Base-by-base conservation (phyloP, 352 stramenopile species). In the Globisporangium cederbergense region DNA sequence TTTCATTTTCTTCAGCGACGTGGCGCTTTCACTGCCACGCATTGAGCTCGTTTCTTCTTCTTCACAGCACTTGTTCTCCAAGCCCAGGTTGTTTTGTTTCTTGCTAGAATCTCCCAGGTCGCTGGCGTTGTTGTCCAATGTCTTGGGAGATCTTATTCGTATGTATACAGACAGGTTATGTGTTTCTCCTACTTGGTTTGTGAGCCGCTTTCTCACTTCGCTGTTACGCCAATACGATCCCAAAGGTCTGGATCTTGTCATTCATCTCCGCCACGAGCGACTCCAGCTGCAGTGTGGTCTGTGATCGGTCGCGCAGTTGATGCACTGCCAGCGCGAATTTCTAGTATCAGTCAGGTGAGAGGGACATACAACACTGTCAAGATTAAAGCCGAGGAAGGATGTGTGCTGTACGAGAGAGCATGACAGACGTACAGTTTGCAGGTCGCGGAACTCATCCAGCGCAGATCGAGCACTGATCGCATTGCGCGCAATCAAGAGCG, bases 191-290 rank as follows among this genome's bases (percentile, higher is more conserved):
- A 16, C 3, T 52, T 52, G 16, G 5, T 34, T 46, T 10, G 7
- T 49, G 14, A 9, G 13, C 3, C 16, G 42, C 14, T 4, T 47
- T 16, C 42, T 22, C 18, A 16, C 16, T 8, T 20, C 43, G 3
- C 40, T 46, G 6, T 60, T 72, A 91, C 45, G 77, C 79, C 65
- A 89, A 64, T 46, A 72, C 79, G 32, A 88, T 65, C 30, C 77
- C 75, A 50, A 89, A 76, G 25, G 74, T 87, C 34, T 86, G 73
- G 20, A 91, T 79, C 61, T 91, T 91, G 61, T 91, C 83, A 11
- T 80, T 86, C 28, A 91, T 68, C 59, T 91, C 83, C 1, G 75
- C 75, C 22, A 91, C 72, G 18, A 91, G 64, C 32, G 72, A 70
- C 52, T 91, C 83, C 20, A 91, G 69, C 45, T 86, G 77, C 45